Base-by-base conservation (phyloP, 164 flowering plant species). In the Aristolochia fimbriata region DNA sequence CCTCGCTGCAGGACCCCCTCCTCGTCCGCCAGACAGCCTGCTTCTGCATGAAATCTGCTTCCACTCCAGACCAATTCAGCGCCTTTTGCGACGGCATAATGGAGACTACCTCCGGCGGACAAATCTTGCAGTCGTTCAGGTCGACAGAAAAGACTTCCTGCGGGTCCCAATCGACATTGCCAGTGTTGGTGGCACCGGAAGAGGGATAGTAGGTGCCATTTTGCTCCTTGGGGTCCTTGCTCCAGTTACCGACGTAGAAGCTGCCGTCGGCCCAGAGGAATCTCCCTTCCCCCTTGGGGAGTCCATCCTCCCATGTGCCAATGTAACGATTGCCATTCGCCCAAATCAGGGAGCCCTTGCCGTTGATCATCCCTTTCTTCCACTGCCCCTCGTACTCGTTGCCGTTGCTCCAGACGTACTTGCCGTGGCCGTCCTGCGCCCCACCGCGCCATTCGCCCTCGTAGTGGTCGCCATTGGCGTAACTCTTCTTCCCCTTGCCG, bases 401-500 rank as follows among this genome's bases (percentile, higher is more conserved):
- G 31, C 82, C 91, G 68, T 71, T 76, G 68, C 57, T 70, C 96
- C 96, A 87, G 49, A 78, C 77, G 51, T 87, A 87, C 66, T 83
- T 66, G 15, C 96, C 96, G 8, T 80, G 78, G 0, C 98, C 97
- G 25, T 91, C 86, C 55, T 84, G 91, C 47, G 64, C 41, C 2
- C 92, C 96, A 0, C 81, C 61, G 0, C 83, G 66, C 98, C 98
- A 91, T 20, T 85, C 90, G 1, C 98, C 96, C 3, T 83, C 91
- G 63, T 86, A 87, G 60, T 49, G 67, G 70, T 91, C 98, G 1
- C 98, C 95, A 70, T 80, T 91, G 47, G 70, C 59, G 43, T 74
- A 88, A 61, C 65, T 72, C 58, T 78, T 68, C n/a, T 61, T 62
- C 15, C 98, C 98, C 9, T 73, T 70, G 1, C 98, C 98, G 56